phyloP scores from a whole-genome alignment of 75 land plant species.

The Pinus tabuliformis region DNA sequence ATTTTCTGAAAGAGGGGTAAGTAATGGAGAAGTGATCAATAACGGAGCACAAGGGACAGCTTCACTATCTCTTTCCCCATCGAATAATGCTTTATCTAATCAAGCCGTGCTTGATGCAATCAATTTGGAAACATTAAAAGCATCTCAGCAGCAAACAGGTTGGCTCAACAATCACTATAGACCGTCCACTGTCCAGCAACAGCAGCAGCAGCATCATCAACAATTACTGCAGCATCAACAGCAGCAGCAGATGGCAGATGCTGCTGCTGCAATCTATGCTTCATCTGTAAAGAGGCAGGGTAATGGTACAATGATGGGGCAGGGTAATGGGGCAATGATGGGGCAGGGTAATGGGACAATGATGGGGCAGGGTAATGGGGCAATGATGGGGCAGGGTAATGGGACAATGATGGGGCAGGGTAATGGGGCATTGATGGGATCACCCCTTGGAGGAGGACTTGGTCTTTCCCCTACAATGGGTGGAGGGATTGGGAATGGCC shows the following conservation, averaged over 20 bases:
- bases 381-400: constrained; percentile 11
- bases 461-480: constrained; percentile 21
- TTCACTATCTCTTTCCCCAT: constrained; percentile 6
- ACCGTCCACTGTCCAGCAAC: neutral
- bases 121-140: constrained; percentile 37
- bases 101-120: constrained; percentile 18
- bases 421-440: constrained; percentile 7
- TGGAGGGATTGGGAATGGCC: constrained; percentile 12
- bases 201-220: constrained; percentile 14
- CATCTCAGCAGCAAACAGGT: constrained; percentile 10
- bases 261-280: constrained; percentile 15
- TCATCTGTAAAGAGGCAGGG: constrained; percentile 14
- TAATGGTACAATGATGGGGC: constrained; percentile 17
- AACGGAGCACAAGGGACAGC: constrained; percentile 1
- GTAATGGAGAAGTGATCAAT: constrained; percentile 17
- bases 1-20: constrained; percentile 15
- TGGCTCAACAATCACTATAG: constrained; percentile 15
- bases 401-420: constrained; percentile 8
- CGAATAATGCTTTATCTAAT: constrained; percentile 25
- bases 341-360: constrained; percentile 16
- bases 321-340: constrained; percentile 16
- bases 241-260: constrained; percentile 11
- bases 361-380: constrained; percentile 17
- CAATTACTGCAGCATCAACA: constrained; percentile 30
- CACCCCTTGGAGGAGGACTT: constrained; percentile 21